These are phyloP conservation scores for Microbotryum violaceum DNA, from an alignment of 1,284 basidiomycete species.

Conservation along the genomic window DNA sequence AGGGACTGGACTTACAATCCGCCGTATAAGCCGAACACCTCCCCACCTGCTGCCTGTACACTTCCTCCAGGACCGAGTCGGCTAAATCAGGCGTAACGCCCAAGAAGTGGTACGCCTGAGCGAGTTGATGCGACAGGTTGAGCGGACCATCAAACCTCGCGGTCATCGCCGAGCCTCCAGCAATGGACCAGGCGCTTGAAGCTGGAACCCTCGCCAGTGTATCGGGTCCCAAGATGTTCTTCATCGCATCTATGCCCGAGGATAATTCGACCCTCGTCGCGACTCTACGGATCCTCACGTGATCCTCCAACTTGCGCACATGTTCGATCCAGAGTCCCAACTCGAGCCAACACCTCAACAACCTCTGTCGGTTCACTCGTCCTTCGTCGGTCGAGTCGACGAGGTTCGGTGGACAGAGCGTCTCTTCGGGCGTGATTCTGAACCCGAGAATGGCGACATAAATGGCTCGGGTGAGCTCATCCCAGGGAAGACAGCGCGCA, in stretches of 20 bases:
- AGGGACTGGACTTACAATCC: neutral
- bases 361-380: neutral
- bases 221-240: slow-evolving; percentile 8
- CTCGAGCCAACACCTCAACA: slow-evolving; percentile 26
- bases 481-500: slow-evolving; percentile 5
- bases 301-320: neutral
- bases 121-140: slow-evolving; percentile 4
- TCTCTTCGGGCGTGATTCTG: neutral
- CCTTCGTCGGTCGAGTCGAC: slow-evolving; percentile 1
- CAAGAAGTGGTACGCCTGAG: slow-evolving; percentile 11
- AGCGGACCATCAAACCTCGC: neutral
- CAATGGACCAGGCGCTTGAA: neutral
- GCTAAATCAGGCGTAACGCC: slow-evolving; percentile 20
- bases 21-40: neutral
- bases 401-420: neutral
- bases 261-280: slow-evolving; percentile 1
- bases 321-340: slow-evolving; percentile 16
- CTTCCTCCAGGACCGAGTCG: slow-evolving; percentile 12
- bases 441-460: slow-evolving; percentile 22
- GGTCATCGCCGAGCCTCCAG: neutral
- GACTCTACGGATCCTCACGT: neutral
- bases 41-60: slow-evolving; percentile 9
- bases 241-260: neutral
- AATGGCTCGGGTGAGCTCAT: slow-evolving; percentile 7
- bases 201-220: slow-evolving; percentile 9